Conservation (phyloP, 306 rosid species). For the Delonix regia region DNA sequence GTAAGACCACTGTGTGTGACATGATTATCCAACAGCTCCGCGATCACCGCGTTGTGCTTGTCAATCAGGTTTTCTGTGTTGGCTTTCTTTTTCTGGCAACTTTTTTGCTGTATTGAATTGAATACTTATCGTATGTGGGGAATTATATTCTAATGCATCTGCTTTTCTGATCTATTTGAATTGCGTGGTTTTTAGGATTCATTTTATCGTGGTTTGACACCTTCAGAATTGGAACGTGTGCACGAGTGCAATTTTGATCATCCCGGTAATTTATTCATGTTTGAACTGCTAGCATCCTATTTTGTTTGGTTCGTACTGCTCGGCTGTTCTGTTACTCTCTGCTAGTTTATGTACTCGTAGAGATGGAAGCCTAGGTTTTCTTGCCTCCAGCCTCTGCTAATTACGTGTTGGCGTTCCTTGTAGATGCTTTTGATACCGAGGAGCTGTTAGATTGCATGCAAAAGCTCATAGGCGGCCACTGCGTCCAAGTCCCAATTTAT, state of each 20-base stretch:
- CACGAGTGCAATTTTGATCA: slow-evolving; percentile 96
- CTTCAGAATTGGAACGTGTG: slow-evolving; percentile 79
- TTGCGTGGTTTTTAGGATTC: slow-evolving; percentile 61
- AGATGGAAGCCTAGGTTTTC: no score
- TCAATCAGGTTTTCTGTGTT: slow-evolving; percentile 94
- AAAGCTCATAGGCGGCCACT: slow-evolving; percentile 67
- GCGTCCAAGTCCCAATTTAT: slow-evolving; percentile 84
- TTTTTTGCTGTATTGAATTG: no score
- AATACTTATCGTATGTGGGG: no score
- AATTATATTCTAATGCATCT: no score
- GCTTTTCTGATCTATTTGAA: background rate
- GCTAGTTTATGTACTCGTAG: background rate
- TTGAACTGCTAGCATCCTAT: background rate
- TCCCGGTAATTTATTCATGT: slow-evolving; percentile 70
- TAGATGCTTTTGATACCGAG: slow-evolving; percentile 94
- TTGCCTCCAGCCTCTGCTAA: no score
- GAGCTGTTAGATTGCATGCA: slow-evolving; percentile 81
- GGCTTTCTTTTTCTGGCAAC: background rate
- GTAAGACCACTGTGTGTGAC: slow-evolving; percentile 97
- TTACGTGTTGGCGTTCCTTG: background rate
- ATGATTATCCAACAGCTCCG: slow-evolving; percentile 99
- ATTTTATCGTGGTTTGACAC: slow-evolving; percentile 91
- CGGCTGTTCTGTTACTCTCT: slow-evolving; percentile 15
- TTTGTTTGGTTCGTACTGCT: no score
- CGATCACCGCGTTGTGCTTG: slow-evolving; percentile 94